phyloP scores from a whole-genome alignment of 2,329 filamentous ascomycete genomes.

The Penicillium psychrosexuale region DNA sequence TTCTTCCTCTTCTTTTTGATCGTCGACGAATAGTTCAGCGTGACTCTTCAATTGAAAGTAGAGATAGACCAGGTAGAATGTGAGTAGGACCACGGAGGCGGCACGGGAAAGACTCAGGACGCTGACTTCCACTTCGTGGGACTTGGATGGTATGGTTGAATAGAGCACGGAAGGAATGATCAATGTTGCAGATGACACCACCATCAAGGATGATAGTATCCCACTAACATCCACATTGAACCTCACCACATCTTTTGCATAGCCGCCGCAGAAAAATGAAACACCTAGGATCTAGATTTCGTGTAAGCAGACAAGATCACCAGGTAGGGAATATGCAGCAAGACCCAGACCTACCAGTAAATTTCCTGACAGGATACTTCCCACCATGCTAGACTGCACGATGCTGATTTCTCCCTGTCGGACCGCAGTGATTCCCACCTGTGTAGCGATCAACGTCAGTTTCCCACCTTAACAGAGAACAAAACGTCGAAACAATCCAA shows the following conservation, averaged over 20 bases:
- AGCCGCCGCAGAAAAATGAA: constrained; percentile 77
- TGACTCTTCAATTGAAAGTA: constrained; percentile 51
- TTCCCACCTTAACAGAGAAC: neutral
- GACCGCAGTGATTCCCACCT: constrained; percentile 64
- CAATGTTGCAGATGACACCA: constrained; percentile 69
- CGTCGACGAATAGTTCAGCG: constrained; percentile 15
- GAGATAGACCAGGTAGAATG: constrained; percentile 54
- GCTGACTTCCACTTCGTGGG: constrained; percentile 7
- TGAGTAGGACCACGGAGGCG: constrained; percentile 53
- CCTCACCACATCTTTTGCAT: constrained; percentile 68
- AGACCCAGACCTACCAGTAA: constrained; percentile 50
- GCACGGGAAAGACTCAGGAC: constrained; percentile 46
- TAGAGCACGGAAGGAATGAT: constrained; percentile 61
- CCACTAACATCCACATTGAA: constrained; percentile 87
- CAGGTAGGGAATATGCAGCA: neutral
- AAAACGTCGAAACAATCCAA: neutral
- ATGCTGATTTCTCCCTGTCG: constrained; percentile 68
- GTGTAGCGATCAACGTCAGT: neutral
- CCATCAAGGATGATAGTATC: constrained; percentile 72
- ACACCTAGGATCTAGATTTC: constrained; percentile 63
- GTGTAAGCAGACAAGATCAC: neutral
- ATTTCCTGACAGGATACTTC: constrained; percentile 80
- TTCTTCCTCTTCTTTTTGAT: constrained; percentile 13
- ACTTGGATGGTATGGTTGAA: constrained; percentile 13
- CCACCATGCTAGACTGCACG: constrained; percentile 82